These are phyloP conservation scores for Vaccinium darrowii DNA, from an alignment of 148 eudicot species.

Conservation along the genomic window DNA sequence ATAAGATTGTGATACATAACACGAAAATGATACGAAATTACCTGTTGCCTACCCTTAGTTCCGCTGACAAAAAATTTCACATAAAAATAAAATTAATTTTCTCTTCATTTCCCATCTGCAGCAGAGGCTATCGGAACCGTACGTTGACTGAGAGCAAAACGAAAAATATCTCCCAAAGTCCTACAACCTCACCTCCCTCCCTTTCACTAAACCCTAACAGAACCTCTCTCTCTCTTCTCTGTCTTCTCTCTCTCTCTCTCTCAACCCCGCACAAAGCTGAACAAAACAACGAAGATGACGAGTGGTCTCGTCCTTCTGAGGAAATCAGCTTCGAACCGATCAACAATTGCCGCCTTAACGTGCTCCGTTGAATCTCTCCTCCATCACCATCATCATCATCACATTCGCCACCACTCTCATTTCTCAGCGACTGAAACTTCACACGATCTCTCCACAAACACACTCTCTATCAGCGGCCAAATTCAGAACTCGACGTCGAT, in stretches of 20 bases:
- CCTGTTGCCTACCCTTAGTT: too few species aligned
- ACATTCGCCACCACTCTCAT: neutral
- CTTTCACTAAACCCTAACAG: slow-evolving; percentile 15
- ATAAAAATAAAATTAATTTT: too few species aligned
- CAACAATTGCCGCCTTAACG: slow-evolving; percentile 23
- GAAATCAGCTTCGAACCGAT: slow-evolving; percentile 18
- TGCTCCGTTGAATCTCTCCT: slow-evolving; percentile 13
- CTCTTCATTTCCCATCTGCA: too few species aligned
- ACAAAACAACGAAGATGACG: neutral
- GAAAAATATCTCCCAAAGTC: too few species aligned
- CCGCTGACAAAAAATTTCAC: too few species aligned
- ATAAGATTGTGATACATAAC: too few species aligned
- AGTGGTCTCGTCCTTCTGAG: slow-evolving; percentile 6
- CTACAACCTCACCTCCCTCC: neutral
- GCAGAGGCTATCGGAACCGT: too few species aligned
- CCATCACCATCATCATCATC: neutral
- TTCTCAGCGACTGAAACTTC: neutral
- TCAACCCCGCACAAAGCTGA: neutral
- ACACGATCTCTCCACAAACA: neutral
- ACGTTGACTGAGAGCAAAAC: too few species aligned
- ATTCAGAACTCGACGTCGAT: neutral
- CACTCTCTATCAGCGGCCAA: neutral
- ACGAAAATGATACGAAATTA: too few species aligned
- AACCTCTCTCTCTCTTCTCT: neutral
- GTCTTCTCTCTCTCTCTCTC: too few species aligned